These are phyloP conservation scores for Boletus sp. DNA, from an alignment of 768 basidiomycete genomes.

Conservation along the genomic window DNA sequence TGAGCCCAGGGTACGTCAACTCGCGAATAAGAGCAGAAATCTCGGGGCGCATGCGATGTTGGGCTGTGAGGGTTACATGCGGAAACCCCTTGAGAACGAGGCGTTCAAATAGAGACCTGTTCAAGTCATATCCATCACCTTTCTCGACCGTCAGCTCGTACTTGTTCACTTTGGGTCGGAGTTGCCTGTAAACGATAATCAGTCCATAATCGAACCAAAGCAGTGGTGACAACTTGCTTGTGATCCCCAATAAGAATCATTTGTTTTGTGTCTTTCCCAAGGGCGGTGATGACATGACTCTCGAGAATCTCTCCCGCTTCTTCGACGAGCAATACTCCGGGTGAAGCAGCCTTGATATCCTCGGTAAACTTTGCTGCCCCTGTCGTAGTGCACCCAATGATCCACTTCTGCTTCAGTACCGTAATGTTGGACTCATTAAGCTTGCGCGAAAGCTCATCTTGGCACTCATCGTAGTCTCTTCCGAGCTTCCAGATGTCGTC, in stretches of 20 bases:
- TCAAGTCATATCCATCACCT: constrained; percentile 63
- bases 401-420: constrained; percentile 43
- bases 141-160: constrained; percentile 66
- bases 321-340: constrained; percentile 60
- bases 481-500: constrained; percentile 31
- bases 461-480: constrained; percentile 40
- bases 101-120: constrained; percentile 66
- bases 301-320: constrained; percentile 74
- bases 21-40: constrained; percentile 59
- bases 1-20: constrained; percentile 63
- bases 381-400: constrained; percentile 69
- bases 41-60: constrained; percentile 76
- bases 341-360: constrained; percentile 43
- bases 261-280: constrained; percentile 45
- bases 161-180: constrained; percentile 69
- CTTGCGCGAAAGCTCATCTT: constrained; percentile 35
- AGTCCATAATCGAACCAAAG: neutral
- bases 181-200: constrained; percentile 42
- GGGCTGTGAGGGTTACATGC: constrained; percentile 50
- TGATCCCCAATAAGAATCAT: constrained; percentile 72
- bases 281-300: constrained; percentile 59
- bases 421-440: constrained; percentile 32
- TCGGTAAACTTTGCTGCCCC: constrained; percentile 59
- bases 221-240: constrained; percentile 44
- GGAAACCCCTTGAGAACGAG: constrained; percentile 61